phyloP scores from a whole-genome alignment of 495 filamentous ascomycete species.

The Cenococcum geophilum region DNA sequence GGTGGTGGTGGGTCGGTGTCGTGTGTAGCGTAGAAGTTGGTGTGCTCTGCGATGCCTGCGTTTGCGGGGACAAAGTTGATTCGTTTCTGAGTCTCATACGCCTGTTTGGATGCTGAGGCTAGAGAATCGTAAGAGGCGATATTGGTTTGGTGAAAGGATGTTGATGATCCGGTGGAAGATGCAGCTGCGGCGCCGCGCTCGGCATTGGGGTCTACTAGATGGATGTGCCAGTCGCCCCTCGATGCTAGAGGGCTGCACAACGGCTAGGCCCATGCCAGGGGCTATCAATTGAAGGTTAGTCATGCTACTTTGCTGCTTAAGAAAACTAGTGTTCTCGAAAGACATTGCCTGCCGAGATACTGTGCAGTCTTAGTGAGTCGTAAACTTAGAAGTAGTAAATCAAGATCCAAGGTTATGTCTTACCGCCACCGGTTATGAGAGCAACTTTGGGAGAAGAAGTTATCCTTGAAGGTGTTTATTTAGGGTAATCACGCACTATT shows the following conservation, averaged over 20 bases:
- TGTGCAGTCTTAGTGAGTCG: neutral
- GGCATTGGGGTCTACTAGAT: slow-evolving; percentile 32
- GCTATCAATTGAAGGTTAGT: slow-evolving; percentile 9
- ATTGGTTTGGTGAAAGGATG: slow-evolving; percentile 29
- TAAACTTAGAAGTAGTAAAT: too few relatives aligned
- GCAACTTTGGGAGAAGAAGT: slow-evolving; percentile 21
- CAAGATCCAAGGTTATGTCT: neutral
- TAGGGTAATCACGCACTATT: neutral
- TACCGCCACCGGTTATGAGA: slow-evolving; percentile 31
- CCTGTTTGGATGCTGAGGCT: slow-evolving; percentile 22
- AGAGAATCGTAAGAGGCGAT: slow-evolving; percentile 28
- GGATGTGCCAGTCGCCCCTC: slow-evolving; percentile 25
- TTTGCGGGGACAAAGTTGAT: slow-evolving; percentile 40
- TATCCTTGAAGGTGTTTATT: neutral
- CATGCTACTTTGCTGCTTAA: neutral
- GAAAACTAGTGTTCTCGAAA: neutral
- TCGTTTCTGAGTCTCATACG: slow-evolving; percentile 21
- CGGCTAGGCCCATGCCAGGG: slow-evolving; percentile 37
- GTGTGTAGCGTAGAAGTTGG: slow-evolving; percentile 27
- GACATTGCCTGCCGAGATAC: neutral
- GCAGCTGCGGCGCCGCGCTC: slow-evolving; percentile 22
- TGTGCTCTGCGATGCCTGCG: slow-evolving; percentile 35
- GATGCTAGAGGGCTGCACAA: slow-evolving; percentile 28
- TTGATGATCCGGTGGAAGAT: slow-evolving; percentile 11
- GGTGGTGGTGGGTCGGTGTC: slow-evolving; percentile 15